Conservation (phyloP, 768 basidiomycete species). For the Guyanaporus albipodus region DNA sequence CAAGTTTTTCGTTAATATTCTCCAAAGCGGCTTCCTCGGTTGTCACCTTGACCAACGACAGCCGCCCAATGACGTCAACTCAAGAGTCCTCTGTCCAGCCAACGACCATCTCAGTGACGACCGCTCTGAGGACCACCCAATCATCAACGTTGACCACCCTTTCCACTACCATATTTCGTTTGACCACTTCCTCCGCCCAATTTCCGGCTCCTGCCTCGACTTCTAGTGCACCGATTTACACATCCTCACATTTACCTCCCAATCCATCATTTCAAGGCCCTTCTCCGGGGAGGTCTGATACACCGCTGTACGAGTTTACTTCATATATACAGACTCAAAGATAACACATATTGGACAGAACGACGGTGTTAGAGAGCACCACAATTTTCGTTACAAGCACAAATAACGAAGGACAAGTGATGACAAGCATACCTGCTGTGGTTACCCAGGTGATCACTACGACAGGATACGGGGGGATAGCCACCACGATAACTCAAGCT, state of each 20-base stretch:
- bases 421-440: slow-evolving; percentile 49
- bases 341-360: slow-evolving; percentile 34
- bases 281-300: slow-evolving; percentile 2
- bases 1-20: slow-evolving; percentile 2
- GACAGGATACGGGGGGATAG: slow-evolving; percentile 49
- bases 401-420: slow-evolving; percentile 47
- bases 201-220: slow-evolving; percentile 20
- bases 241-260: slow-evolving; percentile 6
- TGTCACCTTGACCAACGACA: slow-evolving; percentile 12
- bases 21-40: slow-evolving; percentile 18
- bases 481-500: slow-evolving; percentile 58
- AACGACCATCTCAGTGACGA: slow-evolving; percentile 19
- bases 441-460: slow-evolving; percentile 56
- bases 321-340: slow-evolving; percentile 1
- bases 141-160: slow-evolving; percentile 10
- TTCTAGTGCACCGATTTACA: slow-evolving; percentile 12
- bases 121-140: slow-evolving; percentile 5
- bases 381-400: slow-evolving; percentile 59
- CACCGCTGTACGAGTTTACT: slow-evolving; percentile 26
- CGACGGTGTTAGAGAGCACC: slow-evolving; percentile 44
- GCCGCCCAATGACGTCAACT: slow-evolving; percentile 19
- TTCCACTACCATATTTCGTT: slow-evolving; percentile 2
- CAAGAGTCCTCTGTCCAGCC: slow-evolving; percentile 17
- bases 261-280: slow-evolving; percentile 7
- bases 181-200: slow-evolving; percentile 13